phyloP scores from a whole-genome alignment of 306 rosid species.

The Lathyrus tuberosus region DNA sequence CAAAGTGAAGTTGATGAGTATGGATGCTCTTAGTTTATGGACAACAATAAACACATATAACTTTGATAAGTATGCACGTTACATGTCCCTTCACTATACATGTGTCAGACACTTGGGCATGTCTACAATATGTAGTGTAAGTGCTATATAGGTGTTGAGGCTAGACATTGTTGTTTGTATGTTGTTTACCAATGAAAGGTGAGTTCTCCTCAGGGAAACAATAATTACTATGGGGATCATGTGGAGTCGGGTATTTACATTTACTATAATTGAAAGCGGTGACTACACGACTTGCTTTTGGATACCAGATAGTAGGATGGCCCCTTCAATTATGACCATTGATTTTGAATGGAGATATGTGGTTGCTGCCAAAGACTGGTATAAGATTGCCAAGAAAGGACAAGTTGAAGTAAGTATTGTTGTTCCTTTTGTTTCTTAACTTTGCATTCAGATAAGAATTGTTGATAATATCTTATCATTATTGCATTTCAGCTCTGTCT shows the following conservation, averaged over 20 bases:
- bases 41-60: too few relatives aligned
- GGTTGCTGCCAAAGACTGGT: slow-evolving; percentile 87
- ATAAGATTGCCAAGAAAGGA: slow-evolving; percentile 93
- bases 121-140: too few relatives aligned
- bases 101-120: too few relatives aligned
- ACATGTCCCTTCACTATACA: too few relatives aligned
- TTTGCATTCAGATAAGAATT: background rate
- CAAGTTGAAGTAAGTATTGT: slow-evolving; percentile 71
- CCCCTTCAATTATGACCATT: slow-evolving; percentile 42
- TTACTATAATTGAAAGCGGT: slow-evolving; percentile 76
- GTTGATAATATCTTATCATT: slow-evolving; percentile 12
- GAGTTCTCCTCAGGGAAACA: slow-evolving; percentile 70
- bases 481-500: slow-evolving; percentile 20
- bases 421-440: slow-evolving; percentile 1
- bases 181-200: slow-evolving; percentile 60
- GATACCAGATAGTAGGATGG: slow-evolving; percentile 55
- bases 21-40: too few relatives aligned
- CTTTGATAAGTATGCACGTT: too few relatives aligned
- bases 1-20: too few relatives aligned
- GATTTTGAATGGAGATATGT: slow-evolving; percentile 93
- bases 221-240: slow-evolving; percentile 58
- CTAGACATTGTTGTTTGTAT: slow-evolving; percentile 39
- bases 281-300: slow-evolving; percentile 80
- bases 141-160: slow-evolving; percentile 15
- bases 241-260: slow-evolving; percentile 84